Percentiles rank a stretch among this genome's conserved stretches.
Conservation (phyloP, 2,329 filamentous ascomycete species). For the Hymenoscyphus fructigenus region DNA sequence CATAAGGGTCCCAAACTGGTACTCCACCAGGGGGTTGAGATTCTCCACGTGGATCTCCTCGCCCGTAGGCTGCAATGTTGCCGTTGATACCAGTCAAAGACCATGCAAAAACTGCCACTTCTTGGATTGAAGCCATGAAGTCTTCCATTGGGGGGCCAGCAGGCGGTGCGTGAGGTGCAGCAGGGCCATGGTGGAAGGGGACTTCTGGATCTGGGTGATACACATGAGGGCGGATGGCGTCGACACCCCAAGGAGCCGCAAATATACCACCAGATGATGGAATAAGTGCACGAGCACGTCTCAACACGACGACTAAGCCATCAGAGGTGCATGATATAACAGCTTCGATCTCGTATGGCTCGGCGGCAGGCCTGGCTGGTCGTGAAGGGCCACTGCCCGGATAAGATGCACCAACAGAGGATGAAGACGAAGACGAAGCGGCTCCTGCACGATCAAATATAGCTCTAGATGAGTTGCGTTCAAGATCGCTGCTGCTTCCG, state of each 20-base stretch:
- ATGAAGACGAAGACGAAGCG: constrained; percentile 32
- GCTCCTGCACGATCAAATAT: constrained; percentile 43
- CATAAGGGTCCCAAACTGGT: constrained; percentile 56
- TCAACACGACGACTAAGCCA: constrained; percentile 77
- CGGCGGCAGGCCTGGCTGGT: constrained; percentile 30
- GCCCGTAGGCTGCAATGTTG: constrained; percentile 62
- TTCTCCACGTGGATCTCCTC: constrained; percentile 62
- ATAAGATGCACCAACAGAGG: constrained; percentile 20
- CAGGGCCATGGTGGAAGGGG: constrained; percentile 42
- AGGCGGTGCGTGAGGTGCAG: constrained; percentile 44
- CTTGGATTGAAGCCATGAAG: constrained; percentile 78
- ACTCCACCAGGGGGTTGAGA: constrained; percentile 60
- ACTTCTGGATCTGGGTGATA: constrained; percentile 41
- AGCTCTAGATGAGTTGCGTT: constrained; percentile 40
- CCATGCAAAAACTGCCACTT: constrained; percentile 88
- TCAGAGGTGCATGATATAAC: constrained; percentile 92
- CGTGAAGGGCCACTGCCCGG: constrained; percentile 11
- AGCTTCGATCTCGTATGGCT: constrained; percentile 73
- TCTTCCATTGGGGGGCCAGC: constrained; percentile 58
- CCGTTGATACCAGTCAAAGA: constrained; percentile 78
- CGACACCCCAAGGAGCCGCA: constrained; percentile 74
- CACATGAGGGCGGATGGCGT: constrained; percentile 54
- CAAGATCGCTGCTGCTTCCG: constrained; percentile 44
- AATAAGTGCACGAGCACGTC: constrained; percentile 70
- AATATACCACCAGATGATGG: constrained; percentile 68